Base-by-base conservation (phyloP, 345 rosid genomes). In the Eucalyptus paniculata region DNA sequence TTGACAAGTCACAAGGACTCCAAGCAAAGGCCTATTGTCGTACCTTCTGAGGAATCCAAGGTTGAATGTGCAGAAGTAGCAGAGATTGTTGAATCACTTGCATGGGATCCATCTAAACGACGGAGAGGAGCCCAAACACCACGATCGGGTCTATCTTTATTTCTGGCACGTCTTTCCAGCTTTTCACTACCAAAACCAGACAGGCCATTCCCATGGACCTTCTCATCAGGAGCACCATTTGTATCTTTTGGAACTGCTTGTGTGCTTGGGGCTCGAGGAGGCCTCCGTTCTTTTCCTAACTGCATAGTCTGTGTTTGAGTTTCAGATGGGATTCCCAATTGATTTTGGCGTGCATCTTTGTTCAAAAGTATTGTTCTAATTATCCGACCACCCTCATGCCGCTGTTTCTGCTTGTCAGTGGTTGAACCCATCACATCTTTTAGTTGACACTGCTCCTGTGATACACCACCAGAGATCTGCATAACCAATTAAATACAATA, bases 111-210 rank as follows among this genome's bases (percentile, higher is more conserved):
- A 90, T 94, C 95, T 32, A 94, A 93, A 90, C 92, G 94, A 40
- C 92, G 94, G 91, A 95, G 94, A 58, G 93, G 94, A 81, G 96
- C 90, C 97, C 97, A 93, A 11, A 94, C 94, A 88, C 93, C 92
- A 80, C 95, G 96, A 90, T 95, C 97, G 83, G 95, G 94, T 81
- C 94, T 93, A 89, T 95, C 97, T 92, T 92, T 94, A 88, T 93
- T 94, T 92, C 95, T 92, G 62, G 91, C 60, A 51, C 94, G 94
- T 88, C 91, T 94, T 92, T 94, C 97, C 45, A 72, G 92, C 90
- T 94, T 95, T 88, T 94, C 95, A 56, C 89, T 90, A 45, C 88
- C 47, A 83, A 89, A 87, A 67, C 93, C 91, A 88, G 91, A 92
- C 85, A 87, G 54, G 51, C 93, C 94, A 90, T 90, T 93, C 81